Base-by-base conservation (phyloP, 140 eudicot genomes). In the Erigeron philadelphicus region DNA sequence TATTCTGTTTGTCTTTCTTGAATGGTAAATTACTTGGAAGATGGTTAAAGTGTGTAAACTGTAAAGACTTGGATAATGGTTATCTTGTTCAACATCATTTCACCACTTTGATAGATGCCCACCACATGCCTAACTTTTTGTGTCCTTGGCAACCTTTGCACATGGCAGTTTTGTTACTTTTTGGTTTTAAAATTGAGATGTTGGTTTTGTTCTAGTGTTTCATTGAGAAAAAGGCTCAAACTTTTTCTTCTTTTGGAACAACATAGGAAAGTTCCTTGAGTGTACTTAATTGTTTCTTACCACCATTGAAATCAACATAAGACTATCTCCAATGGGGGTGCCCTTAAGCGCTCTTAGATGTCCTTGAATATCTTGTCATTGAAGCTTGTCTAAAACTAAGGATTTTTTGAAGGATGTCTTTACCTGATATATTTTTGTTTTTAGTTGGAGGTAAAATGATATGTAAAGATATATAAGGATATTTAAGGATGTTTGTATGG, bases 91-190 rank as follows among this genome's bases (percentile, higher is more conserved):
- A 5, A 58, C 66, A 56, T 74, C 19, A 31, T 15, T 5, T 55
- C 62, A 55, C 67, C 72, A 75, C 72, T 70, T 62, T 76, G 62
- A 70, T 76, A 41, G 68, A 77, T 77, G 45, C 76, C 67, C 81
- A 70, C 44, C 59, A 75, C 59, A 74, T 75, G 75, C 70, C 80
- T 48, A 67, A 68, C 75, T 68, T 76, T 67, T 54, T 70, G 67
- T 70, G 67, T 63, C 61, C 72, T 76, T 70, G 16, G 60, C 52
- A 50, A 76, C 52, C 52, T 41, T 9, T 70, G 72, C 77, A 71
- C 77, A 77, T 77, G 81, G 77, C 69, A 31, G 46, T 64, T 55
- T 64, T 31, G 68, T 64, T 70, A 71, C 73, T 77, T 77, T 71
- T 38, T 53, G 81, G 48, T 76, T 76, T 64, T 10, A 69, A 49